These are phyloP conservation scores for Hymenoscyphus scutula DNA, from an alignment of 2,329 filamentous ascomycete species.

Conservation along the genomic window DNA sequence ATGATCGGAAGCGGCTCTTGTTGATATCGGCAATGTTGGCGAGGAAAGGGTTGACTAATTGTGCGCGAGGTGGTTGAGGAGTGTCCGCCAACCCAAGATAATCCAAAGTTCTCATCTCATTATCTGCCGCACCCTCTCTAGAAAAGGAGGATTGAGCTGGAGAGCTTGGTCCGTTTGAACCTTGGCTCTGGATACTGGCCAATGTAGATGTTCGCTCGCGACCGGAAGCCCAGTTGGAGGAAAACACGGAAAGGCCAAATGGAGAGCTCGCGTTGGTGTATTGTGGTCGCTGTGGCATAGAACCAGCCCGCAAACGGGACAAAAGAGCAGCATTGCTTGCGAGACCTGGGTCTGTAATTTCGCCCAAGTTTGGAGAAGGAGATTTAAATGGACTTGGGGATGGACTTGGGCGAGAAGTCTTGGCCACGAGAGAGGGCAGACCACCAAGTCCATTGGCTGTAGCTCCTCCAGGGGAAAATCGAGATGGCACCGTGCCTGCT, in stretches of 20 bases:
- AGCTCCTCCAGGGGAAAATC: constrained; percentile 76
- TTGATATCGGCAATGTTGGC: constrained; percentile 73
- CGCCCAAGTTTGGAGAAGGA: constrained; percentile 53
- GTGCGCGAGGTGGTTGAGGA: constrained; percentile 74
- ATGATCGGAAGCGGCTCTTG: constrained; percentile 88
- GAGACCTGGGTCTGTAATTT: constrained; percentile 42
- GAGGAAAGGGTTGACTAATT: constrained; percentile 70
- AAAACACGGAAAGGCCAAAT: constrained; percentile 87
- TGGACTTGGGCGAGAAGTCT: constrained; percentile 80
- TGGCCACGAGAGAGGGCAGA: constrained; percentile 59
- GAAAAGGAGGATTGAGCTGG: constrained; percentile 85
- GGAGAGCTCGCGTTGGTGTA: constrained; percentile 59
- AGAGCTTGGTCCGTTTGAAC: constrained; percentile 86
- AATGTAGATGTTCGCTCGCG: constrained; percentile 85
- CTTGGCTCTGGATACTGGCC: constrained; percentile 77
- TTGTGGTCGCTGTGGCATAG: constrained; percentile 84
- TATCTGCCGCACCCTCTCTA: constrained; percentile 78
- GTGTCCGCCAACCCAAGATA: constrained; percentile 95
- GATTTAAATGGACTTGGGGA: constrained; percentile 85
- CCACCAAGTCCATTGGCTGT: constrained; percentile 51
- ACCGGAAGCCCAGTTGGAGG: constrained; percentile 77
- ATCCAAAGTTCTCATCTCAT: constrained; percentile 87
- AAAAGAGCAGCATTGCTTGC: constrained; percentile 68
- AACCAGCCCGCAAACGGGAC: constrained; percentile 84
- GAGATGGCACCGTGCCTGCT: constrained; percentile 93